Evolutionary conservation across 257 asterid species (phyloP).

Genomic region (Salvia splendens): DNA sequence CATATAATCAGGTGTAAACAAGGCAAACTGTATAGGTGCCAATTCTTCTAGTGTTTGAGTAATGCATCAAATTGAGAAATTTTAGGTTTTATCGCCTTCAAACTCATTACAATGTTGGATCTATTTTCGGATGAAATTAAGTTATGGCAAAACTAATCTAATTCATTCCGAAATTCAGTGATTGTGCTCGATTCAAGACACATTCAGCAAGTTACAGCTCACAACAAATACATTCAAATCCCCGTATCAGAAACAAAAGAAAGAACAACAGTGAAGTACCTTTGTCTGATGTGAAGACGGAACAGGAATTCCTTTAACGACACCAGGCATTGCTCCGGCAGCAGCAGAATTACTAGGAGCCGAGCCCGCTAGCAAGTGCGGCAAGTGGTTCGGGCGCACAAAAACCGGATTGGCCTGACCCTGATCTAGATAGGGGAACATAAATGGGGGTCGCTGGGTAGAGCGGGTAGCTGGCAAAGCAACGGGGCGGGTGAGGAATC

Average conservation of each 20-base stretch:
- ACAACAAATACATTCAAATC: constrained; percentile 9
- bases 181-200: constrained; percentile 10
- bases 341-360: constrained; percentile 39
- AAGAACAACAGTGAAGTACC: constrained; percentile 37
- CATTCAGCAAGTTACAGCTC: not conserved
- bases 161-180: not conserved
- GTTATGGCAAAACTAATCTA: constrained; percentile 1
- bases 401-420: constrained; percentile 44
- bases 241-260: not conserved
- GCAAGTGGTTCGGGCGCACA: constrained; percentile 49
- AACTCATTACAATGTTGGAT: not conserved
- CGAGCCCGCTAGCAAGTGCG: constrained; percentile 43
- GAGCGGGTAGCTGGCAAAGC: constrained; percentile 43
- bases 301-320: constrained; percentile 55
- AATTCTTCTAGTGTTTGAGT: not conserved
- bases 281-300: constrained; percentile 52
- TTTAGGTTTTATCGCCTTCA: not conserved
- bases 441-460: constrained; percentile 46
- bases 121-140: not conserved
- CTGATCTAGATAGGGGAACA: constrained; percentile 56
- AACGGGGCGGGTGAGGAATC: constrained; percentile 51
- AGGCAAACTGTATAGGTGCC: not conserved
- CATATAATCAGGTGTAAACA: not conserved
- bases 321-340: constrained; percentile 44
- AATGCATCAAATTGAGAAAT: not conserved